These are phyloP conservation scores for Fusarium caatingaense DNA, from an alignment of 2,329 filamentous ascomycete genomes.

Conservation along the genomic window DNA sequence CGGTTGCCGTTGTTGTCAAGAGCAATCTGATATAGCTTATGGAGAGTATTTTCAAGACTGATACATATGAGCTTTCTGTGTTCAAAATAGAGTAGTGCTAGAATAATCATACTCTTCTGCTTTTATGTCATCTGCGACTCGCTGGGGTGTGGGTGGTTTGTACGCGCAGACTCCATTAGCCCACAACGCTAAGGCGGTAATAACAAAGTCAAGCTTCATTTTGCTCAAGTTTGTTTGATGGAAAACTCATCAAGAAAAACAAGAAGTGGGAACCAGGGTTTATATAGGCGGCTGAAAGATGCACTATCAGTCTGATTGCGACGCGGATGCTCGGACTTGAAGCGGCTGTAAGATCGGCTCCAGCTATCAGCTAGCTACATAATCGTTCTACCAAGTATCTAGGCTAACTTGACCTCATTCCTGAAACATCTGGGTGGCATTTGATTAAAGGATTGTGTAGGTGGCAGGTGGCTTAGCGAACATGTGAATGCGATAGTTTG, in stretches of 20 bases:
- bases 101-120: conserved; percentile 4
- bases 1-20: conserved; percentile 19
- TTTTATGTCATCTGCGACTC: conserved; percentile 19
- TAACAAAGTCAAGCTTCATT: conserved; percentile 9
- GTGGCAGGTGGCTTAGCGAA: neutral
- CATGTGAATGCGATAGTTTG: too few relatives aligned
- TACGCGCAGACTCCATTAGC: neutral
- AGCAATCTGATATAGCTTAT: conserved; percentile 18
- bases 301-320: neutral
- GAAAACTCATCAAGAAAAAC: neutral
- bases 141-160: conserved; percentile 19
- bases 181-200: neutral
- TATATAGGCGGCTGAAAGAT: neutral
- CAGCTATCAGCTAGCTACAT: neutral
- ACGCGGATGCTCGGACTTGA: neutral
- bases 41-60: conserved; percentile 11
- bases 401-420: neutral
- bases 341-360: neutral
- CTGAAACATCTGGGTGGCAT: neutral
- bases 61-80: neutral
- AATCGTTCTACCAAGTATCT: neutral
- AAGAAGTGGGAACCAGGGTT: neutral
- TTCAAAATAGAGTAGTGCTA: neutral
- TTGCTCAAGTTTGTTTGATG: neutral
- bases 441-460: neutral